These are phyloP conservation scores for Neurospora africana DNA, from an alignment of 495 filamentous ascomycete genomes.

Conservation along the genomic window DNA sequence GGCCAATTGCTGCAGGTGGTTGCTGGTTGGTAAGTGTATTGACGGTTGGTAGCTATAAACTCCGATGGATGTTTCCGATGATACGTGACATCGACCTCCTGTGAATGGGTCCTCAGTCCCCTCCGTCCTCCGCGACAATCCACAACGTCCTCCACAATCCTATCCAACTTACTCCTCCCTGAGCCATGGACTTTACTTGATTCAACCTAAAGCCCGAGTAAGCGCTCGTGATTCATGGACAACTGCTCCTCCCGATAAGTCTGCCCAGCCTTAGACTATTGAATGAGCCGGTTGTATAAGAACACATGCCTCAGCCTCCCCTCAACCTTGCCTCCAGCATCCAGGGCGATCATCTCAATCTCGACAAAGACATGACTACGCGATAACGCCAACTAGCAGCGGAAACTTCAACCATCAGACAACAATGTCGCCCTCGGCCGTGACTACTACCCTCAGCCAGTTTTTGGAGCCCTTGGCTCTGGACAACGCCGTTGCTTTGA, in stretches of 20 bases:
- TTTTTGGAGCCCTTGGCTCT: constrained; percentile 37
- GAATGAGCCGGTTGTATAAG: background rate
- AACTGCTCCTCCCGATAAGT: background rate
- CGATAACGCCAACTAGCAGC: background rate
- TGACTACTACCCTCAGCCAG: constrained; percentile 16
- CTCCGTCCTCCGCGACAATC: background rate
- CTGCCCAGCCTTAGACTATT: background rate
- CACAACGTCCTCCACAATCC: background rate
- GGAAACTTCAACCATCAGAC: no score
- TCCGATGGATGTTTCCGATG: background rate
- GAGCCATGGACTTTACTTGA: background rate
- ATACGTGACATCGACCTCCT: background rate
- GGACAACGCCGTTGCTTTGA: constrained; percentile 38
- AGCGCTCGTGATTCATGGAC: background rate
- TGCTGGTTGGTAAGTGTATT: background rate
- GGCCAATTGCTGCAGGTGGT: background rate
- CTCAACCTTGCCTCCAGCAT: background rate
- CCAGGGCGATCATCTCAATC: background rate
- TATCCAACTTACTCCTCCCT: background rate
- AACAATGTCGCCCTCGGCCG: constrained; percentile 13
- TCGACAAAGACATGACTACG: background rate
- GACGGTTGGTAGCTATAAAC: background rate
- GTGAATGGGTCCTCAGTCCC: background rate
- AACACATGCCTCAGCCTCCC: background rate
- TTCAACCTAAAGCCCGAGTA: background rate